Evolutionary conservation across 139 green algal species (phyloP), one percentile per base, ranked within the genome.

Genomic region (Chloropicon primus): DNA sequence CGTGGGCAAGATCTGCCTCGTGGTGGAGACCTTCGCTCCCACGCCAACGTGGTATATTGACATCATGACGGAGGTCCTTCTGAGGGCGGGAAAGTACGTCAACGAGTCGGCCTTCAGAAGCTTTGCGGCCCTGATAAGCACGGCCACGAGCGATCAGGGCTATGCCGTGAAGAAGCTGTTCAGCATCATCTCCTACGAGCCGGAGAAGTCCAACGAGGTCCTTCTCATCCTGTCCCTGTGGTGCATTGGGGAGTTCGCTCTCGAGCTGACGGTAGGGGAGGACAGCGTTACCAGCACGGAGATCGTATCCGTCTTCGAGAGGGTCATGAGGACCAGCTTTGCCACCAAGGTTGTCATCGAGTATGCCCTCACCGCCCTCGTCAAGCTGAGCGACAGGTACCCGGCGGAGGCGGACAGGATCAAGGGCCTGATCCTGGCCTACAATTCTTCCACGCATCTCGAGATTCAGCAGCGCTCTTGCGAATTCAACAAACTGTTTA

Each of bases 41-140:
- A 89, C 93, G 82, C 93, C 93, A 83, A 86, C 85, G 3, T 99
- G 93, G 92, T 90, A 97, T 81, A 81, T 98, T 2, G 95, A 99
- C 86, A 92, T 85, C 25, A 82, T 96, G 80, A 79, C 92, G 29
- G 82, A 91, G 84, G 87, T 62, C 41, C 41, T 62, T 5, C 41
- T 62, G 10, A 62, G 41, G 41, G 41, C 41, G 10, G 41, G 41
- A 62, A 62, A 62, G 41, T 62, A 62, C 41, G 41, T 62, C 41
- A 62, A 93, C 81, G 94, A 97, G 24, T 90, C 96, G 27, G 90
- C 93, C 28, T 92, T 84, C 77, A 80, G 89, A 17, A 81, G 80
- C 2, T 81, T 98, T 53, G 84, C 97, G 21, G 86, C 93, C 41
- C 85, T 95, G n/a, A 86, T 99, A 72, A 91, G 85, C 54, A 96